These are phyloP conservation scores for Plasmopara viticola DNA, from an alignment of 352 stramenopile genomes.

Conservation along the genomic window DNA sequence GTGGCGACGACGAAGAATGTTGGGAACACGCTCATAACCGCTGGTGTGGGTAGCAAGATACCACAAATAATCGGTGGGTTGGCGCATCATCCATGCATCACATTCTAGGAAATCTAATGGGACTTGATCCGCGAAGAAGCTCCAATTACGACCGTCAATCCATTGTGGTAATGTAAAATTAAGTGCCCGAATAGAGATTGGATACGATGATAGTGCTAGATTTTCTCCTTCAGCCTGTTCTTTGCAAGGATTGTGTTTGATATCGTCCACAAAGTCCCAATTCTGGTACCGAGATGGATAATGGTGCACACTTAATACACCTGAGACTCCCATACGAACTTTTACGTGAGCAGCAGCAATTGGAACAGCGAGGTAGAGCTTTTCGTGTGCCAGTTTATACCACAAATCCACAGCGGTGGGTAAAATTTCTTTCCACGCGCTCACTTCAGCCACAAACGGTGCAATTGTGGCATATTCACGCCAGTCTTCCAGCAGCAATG, in stretches of 20 bases:
- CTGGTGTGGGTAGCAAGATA: slow-evolving; percentile 64
- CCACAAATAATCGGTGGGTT: slow-evolving; percentile 55
- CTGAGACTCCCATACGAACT: slow-evolving; percentile 50
- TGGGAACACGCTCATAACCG: slow-evolving; percentile 71
- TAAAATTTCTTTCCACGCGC: slow-evolving; percentile 41
- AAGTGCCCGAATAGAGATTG: slow-evolving; percentile 61
- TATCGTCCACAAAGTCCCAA: slow-evolving; percentile 82
- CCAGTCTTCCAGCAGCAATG: slow-evolving; percentile 52
- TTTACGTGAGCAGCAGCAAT: slow-evolving; percentile 60
- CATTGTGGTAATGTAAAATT: slow-evolving; percentile 74
- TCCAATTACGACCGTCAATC: slow-evolving; percentile 73
- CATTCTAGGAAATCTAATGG: slow-evolving; percentile 64
- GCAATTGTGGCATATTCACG: slow-evolving; percentile 62
- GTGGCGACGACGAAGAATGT: slow-evolving; percentile 71
- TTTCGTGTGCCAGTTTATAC: slow-evolving; percentile 37
- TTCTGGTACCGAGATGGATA: slow-evolving; percentile 83
- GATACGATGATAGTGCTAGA: slow-evolving; percentile 60
- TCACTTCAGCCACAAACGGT: slow-evolving; percentile 62
- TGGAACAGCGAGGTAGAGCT: slow-evolving; percentile 62
- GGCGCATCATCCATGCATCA: slow-evolving; percentile 62
- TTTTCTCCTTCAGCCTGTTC: slow-evolving; percentile 24
- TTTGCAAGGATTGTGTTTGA: slow-evolving; percentile 71
- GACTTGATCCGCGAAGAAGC: slow-evolving; percentile 55
- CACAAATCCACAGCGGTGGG: slow-evolving; percentile 44
- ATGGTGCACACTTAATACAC: slow-evolving; percentile 67